Base-by-base conservation (phyloP, 768 basidiomycete genomes). In the Austroboletus festivus region DNA sequence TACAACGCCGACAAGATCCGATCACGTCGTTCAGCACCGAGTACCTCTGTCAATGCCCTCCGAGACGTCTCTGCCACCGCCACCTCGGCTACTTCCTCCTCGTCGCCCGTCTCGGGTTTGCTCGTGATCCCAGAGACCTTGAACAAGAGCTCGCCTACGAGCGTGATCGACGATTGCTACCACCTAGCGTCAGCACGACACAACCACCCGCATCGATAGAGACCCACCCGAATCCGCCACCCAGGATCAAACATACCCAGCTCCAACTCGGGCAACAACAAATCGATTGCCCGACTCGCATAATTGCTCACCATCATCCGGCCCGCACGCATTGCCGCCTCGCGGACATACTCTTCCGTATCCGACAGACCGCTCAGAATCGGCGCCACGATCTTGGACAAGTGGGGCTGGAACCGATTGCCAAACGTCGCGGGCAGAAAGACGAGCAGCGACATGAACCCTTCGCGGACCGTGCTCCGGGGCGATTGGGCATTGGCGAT, bases 291-390 rank as follows among this genome's bases (percentile, higher is more conserved):
- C 63, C 83, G 89, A 61, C 58, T 81, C 11, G 93, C 88, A 72
- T 98, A 97, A 65, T 94, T 96, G 50, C 83, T 86, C 55, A 99
- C 89, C 55, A 98, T 86, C 93, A 98, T 98, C 54, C 96, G 78
- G 48, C 95, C 94, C n/a, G 95, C 94, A 30, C 91, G 82, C 94
- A 98, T 97, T 5, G 95, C 93, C 11, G 95, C 94, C 54, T 98
- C 94, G 21, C 95, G 79, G 10, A 98, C 96, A 61, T 88, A 93
- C 71, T 97, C 96, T 57, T 96, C 94, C 7, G 83, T 74, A 61
- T 98, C 95, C 0, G 95, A 86, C 31, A 99, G 72, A 53, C 96
- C 96, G 38, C 82, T 82, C 28, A 98, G 76, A 54, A 99, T 95
- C 0, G 95, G 95, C 10, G 86, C 73, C 37, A 98, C 89, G 62